Conservation (phyloP, 2,329 filamentous ascomycete genomes). For the Trichophyton rubrum region DNA sequence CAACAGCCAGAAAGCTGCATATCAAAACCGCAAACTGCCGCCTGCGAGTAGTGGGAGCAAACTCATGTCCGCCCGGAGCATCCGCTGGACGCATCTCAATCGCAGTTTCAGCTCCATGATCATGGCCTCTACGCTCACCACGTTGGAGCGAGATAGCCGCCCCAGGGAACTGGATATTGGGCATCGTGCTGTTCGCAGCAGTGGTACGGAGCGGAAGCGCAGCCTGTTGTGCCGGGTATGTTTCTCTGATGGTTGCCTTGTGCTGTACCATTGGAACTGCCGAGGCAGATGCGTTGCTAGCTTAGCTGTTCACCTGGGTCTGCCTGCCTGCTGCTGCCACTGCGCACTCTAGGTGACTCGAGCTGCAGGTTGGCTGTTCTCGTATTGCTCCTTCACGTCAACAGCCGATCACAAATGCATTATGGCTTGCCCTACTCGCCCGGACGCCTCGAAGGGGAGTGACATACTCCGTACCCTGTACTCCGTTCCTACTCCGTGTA, state of each 20-base stretch:
- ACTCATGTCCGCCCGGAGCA: slow-evolving; percentile 13
- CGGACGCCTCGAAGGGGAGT: background rate
- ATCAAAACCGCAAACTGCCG: slow-evolving; percentile 35
- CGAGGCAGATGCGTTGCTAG: background rate
- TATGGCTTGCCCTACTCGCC: background rate
- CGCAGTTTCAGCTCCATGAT: background rate
- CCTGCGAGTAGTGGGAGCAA: slow-evolving; percentile 26
- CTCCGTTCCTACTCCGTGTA: background rate
- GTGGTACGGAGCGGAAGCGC: background rate
- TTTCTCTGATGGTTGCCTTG: no score
- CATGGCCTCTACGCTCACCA: background rate
- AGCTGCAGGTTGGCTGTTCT: background rate
- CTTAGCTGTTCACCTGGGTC: background rate
- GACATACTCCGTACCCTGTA: background rate
- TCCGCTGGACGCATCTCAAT: background rate
- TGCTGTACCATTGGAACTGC: no score
- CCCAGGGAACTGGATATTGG: background rate
- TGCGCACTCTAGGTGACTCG: no score
- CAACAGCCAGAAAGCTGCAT: slow-evolving; percentile 35
- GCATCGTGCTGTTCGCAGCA: background rate
- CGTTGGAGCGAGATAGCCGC: background rate
- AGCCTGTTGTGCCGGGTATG: background rate
- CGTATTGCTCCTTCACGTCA: background rate
- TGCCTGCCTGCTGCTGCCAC: no score
- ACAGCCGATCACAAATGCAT: background rate